phyloP scores from a whole-genome alignment of 352 stramenopile species.

The Phytophthora sojae region DNA sequence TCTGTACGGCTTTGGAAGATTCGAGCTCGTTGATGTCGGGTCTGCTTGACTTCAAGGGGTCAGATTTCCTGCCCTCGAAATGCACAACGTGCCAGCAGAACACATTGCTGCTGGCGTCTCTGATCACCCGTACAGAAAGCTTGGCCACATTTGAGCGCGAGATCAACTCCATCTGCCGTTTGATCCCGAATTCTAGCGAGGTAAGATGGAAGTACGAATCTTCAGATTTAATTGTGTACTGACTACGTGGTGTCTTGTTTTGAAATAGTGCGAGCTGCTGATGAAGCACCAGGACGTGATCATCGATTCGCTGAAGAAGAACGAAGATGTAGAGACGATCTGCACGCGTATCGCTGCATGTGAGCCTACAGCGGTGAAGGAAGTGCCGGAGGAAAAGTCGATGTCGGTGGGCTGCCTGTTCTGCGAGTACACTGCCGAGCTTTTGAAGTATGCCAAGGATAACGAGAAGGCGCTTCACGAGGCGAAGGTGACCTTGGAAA shows the following conservation, averaged over 20 bases:
- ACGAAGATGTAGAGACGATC: conserved; percentile 59
- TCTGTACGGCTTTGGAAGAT: conserved; percentile 38
- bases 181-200: conserved; percentile 64
- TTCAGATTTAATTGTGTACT: neutral
- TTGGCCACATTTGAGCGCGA: conserved; percentile 58
- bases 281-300: conserved; percentile 61
- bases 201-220: conserved; percentile 15
- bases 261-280: conserved; percentile 60
- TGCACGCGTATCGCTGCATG: conserved; percentile 61
- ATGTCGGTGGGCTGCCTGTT: conserved; percentile 77
- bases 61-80: conserved; percentile 45
- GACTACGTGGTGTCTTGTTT: neutral
- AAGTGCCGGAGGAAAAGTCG: conserved; percentile 33
- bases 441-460: conserved; percentile 55
- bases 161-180: conserved; percentile 61
- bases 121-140: conserved; percentile 53
- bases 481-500: conserved; percentile 75
- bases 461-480: conserved; percentile 62
- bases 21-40: conserved; percentile 37
- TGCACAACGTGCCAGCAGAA: conserved; percentile 72
- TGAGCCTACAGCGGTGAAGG: conserved; percentile 17
- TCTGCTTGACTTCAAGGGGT: conserved; percentile 53
- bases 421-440: conserved; percentile 80
- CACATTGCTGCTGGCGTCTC: conserved; percentile 58
- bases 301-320: conserved; percentile 57